Percentiles rank a stretch among this genome's conserved stretches.
Evolutionary conservation across 495 filamentous ascomycete genomes (phyloP).

Genomic region (Penicillium maclennaniae): DNA sequence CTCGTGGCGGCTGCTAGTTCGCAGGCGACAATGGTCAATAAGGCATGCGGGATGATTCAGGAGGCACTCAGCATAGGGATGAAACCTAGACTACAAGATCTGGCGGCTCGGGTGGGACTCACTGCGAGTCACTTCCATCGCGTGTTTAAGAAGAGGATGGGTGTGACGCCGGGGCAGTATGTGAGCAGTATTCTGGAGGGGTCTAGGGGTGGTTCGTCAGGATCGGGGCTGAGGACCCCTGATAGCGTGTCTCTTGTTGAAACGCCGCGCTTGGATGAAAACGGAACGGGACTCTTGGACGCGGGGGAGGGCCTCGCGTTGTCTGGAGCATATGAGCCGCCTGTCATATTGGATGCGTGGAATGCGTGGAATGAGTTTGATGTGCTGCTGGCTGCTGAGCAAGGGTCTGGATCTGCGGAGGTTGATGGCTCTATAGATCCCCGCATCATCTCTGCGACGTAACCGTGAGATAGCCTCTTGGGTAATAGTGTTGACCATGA

Average conservation of each 20-base stretch:
- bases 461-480: neutral
- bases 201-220: constrained; percentile 3
- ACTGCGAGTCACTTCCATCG: constrained; percentile 62
- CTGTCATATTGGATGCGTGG: neutral
- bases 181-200: constrained; percentile 12
- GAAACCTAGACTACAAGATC: constrained; percentile 43
- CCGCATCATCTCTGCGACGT: constrained; percentile 7
- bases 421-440: constrained; percentile 17
- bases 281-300: constrained; percentile 12
- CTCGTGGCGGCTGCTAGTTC: constrained; percentile 31
- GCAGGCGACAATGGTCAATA: constrained; percentile 41
- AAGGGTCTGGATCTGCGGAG: constrained; percentile 5
- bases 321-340: constrained; percentile 8
- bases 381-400: constrained; percentile 32
- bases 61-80: constrained; percentile 23
- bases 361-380: constrained; percentile 40
- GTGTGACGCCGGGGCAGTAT: constrained; percentile 60
- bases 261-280: constrained; percentile 8
- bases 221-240: constrained; percentile 3
- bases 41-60: constrained; percentile 38
- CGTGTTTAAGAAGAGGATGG: constrained; percentile 56
- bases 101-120: constrained; percentile 52
- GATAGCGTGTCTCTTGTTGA: constrained; percentile 10
- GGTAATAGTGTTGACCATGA: neutral
- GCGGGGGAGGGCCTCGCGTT: constrained; percentile 1